Evolutionary conservation across 202 grass and related monocot species (phyloP), one percentile per base, ranked within the genome.

Genomic region (Setaria viridis): DNA sequence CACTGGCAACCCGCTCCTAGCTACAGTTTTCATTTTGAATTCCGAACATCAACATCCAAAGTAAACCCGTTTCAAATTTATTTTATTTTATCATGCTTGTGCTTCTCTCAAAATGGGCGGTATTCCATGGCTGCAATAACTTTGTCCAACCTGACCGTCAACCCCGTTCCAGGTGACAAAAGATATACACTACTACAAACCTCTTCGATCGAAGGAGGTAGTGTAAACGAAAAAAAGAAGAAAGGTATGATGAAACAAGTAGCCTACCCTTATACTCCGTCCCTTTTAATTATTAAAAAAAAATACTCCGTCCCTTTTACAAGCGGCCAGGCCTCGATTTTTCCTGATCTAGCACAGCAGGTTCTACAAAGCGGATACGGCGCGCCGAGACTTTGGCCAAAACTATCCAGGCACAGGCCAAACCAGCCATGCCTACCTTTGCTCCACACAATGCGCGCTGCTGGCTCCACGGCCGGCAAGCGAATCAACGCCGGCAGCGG

Each of bases 381-480:
- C 11, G 66, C 65, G 33, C 49, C 34, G 6, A 29, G n/a, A 15
- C 19, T 51, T 34, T 64, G 60, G 58, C 43, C 17, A 50, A 35
- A 67, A 42, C 48, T 5, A 29, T 25, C 6, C 7, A 29, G 48
- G 63, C 63, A 80, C 63, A 12, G 42, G 25, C 63, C 6, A 9
- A 74, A 69, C 39, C 67, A 72, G 9, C 7, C 62, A 13, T 0
- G 46, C 19, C 33, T 47, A 53, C 4, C 7, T 6, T 16, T 32
- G 48, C 29, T 32, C 3, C 51, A 77, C 63, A 49, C 72, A 51
- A 77, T 59, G 79, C 39, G 54, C 47, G 79, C 42, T 77, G 54
- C 72, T 35, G 60, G 25, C 57, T 19, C 58, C 10, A 49, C 51
- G 37, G 67, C 30, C 30, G 70, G 60, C 59, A 74, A 74, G 32